Evolutionary conservation across 345 rosid species (phyloP), one percentile per base, ranked within the genome.

Genomic region (Citrus hindsii): DNA sequence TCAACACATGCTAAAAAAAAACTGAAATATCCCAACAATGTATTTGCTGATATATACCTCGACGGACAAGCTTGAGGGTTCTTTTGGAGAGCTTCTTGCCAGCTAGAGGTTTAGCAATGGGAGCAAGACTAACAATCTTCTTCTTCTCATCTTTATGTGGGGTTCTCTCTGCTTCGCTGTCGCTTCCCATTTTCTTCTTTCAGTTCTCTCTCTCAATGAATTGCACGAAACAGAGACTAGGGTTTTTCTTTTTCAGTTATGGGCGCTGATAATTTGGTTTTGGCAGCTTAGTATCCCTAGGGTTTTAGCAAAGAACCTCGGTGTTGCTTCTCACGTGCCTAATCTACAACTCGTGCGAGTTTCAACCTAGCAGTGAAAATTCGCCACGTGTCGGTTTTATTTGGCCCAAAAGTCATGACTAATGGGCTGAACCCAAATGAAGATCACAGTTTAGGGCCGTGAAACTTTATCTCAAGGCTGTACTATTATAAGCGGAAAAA

Each of bases 101-200:
- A 9, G 97, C 97, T 3, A 92, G 91, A 16, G 99, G 98, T 76
- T 92, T 93, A 46, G 99, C 97, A 0, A 95, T 95, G 58, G 99
- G 99, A 0, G 99, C 89, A 30, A 95, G 74, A 76, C 91, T 82
- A 27, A 85, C 8, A 4, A 85, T 51, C 82, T 87, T 90, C 87
- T 84, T 93, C 89, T 73, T 86, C 86, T 89, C 90, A 85, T 90
- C 91, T 76, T 85, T 85, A 79, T 79, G 87, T 28, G 75, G 81
- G 62, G 90, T 68, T 77, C 84, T 90, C 85, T 90, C 97, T 48
- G 88, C 87, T 85, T 92, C 98, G n/a, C 88, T 85, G 30, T 90
- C 96, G 85, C 94, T 95, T 75, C 94, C 98, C 89, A 94, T 92
- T 18, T 77, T 83, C 76, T 73, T 73, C n/a, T 79, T 69, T 69